Conservation (phyloP, 2,329 filamentous ascomycete species). For the Colletotrichum navitas region DNA sequence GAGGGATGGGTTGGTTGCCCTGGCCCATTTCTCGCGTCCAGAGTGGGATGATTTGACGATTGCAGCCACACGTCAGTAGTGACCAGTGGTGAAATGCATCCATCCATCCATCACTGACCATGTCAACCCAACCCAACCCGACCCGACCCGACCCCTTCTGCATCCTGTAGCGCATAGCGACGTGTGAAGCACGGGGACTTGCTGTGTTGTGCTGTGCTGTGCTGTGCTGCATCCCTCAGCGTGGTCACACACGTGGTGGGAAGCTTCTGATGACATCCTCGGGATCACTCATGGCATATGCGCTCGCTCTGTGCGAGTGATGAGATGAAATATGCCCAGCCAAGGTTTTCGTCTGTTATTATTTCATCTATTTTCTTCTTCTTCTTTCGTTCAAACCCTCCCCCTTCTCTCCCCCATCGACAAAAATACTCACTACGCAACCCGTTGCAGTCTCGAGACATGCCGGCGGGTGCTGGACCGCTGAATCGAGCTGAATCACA, state of each 20-base stretch:
- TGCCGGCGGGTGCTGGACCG: not conserved
- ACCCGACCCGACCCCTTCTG: too few relatives aligned
- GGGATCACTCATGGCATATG: not conserved
- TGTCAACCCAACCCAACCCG: not conserved
- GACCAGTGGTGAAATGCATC: constrained; percentile 3
- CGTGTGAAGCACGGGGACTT: too few relatives aligned
- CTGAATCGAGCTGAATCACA: not conserved
- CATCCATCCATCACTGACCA: constrained; percentile 8
- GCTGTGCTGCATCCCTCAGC: not conserved
- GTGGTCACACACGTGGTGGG: constrained; percentile 28
- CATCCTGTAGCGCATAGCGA: too few relatives aligned
- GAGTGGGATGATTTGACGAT: not conserved
- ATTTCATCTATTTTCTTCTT: not conserved
- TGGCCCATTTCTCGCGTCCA: not conserved
- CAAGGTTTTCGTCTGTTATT: not conserved
- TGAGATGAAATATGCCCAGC: constrained; percentile 7
- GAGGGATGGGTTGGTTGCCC: not conserved
- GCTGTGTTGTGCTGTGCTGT: too few relatives aligned
- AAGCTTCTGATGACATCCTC: constrained; percentile 11
- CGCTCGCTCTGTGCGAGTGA: not conserved
- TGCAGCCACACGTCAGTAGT: not conserved
- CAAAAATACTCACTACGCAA: not conserved
- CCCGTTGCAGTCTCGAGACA: not conserved
- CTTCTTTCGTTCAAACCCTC: too few relatives aligned
- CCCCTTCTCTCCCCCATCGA: too few relatives aligned